A percentile compares a stretch with the other conserved stretches of the same genome.
Evolutionary conservation across 805 yeast genomes (phyloP).

Genomic region (Debaryomyces hansenii): DNA sequence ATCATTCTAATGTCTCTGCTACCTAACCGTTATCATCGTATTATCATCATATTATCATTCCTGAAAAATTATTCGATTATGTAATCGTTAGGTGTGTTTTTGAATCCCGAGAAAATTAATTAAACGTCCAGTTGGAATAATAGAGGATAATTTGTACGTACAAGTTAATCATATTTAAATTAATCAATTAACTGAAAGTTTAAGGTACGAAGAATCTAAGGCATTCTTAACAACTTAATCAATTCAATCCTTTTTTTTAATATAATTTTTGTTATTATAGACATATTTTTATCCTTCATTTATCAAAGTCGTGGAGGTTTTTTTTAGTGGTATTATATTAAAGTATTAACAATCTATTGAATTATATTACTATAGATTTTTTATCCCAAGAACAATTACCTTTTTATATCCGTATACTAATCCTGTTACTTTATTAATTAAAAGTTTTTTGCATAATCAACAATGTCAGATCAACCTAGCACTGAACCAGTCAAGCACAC

Average conservation of each 20-base stretch:
- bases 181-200: constrained; percentile 1
- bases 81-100: not conserved
- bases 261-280: constrained; percentile 5
- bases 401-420: not conserved
- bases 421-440: not conserved
- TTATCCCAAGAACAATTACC: not conserved
- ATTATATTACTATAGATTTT: not conserved
- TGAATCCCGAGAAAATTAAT: constrained; percentile 1
- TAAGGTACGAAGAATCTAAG: not conserved
- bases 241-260: constrained; percentile 4
- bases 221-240: not conserved
- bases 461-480: constrained; percentile 5
- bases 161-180: not conserved
- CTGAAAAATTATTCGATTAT: not conserved
- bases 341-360: not conserved
- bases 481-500: not conserved
- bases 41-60: no score
- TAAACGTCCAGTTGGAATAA: constrained; percentile 2
- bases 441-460: not conserved
- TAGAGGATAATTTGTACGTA: no score
- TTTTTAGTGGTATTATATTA: constrained; percentile 2
- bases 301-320: not conserved
- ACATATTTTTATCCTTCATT: constrained; percentile 3
- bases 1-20: not conserved
- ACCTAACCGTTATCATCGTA: no score